Conservation (phyloP, 306 rosid genomes). For the Glycyrrhiza uralensis region DNA sequence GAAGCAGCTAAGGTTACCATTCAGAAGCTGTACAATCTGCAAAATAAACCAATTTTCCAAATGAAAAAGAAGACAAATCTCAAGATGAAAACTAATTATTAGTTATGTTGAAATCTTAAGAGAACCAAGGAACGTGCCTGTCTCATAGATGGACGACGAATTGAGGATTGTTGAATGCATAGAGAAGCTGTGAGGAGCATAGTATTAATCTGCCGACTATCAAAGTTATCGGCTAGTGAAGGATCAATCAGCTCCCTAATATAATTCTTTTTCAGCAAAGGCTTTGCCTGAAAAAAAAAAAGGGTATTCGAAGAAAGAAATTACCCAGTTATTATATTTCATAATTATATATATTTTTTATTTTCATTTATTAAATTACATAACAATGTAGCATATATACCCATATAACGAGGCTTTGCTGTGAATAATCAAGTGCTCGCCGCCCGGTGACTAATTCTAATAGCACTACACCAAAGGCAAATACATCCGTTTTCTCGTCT, state of each 20-base stretch:
- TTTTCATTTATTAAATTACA: not conserved
- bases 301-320: not conserved
- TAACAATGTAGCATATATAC: slow-evolving; percentile 33
- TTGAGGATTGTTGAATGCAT: slow-evolving; percentile 76
- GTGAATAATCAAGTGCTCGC: slow-evolving; percentile 77
- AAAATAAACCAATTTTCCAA: not conserved
- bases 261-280: slow-evolving; percentile 65
- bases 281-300: slow-evolving; percentile 55
- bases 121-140: slow-evolving; percentile 48
- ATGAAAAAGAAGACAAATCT: not conserved
- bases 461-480: slow-evolving; percentile 76
- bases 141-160: slow-evolving; percentile 71
- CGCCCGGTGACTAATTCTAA: slow-evolving; percentile 79
- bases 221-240: slow-evolving; percentile 45
- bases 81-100: not conserved
- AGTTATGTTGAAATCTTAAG: not conserved
- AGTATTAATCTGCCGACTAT: slow-evolving; percentile 49
- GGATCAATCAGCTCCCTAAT: slow-evolving; percentile 58
- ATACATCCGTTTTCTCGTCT: slow-evolving; percentile 88
- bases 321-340: not conserved
- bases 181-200: slow-evolving; percentile 66
- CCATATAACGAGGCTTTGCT: slow-evolving; percentile 87
- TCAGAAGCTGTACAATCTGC: slow-evolving; percentile 71
- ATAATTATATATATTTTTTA: not conserved
- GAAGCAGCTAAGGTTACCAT: slow-evolving; percentile 58